phyloP scores from a whole-genome alignment of 1,284 basidiomycete genomes.

The Phellopilus nigrolimitatus region DNA sequence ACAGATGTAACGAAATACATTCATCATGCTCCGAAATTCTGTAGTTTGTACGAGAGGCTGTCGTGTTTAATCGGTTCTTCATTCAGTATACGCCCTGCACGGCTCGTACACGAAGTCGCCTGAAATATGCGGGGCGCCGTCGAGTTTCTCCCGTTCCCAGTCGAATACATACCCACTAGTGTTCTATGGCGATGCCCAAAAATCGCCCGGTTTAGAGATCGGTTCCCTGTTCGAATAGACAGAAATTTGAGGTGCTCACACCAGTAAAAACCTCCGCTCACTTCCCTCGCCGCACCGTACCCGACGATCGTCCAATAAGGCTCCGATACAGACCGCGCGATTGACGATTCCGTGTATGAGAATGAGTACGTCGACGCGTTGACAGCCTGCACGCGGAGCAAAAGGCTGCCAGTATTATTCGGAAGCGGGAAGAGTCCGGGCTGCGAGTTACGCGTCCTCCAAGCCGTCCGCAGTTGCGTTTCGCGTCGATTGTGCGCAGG shows the following conservation, averaged over 20 bases:
- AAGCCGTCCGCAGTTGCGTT: conserved; percentile 15
- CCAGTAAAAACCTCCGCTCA: conserved; percentile 24
- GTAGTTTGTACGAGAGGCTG: background rate
- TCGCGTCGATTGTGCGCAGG: conserved; percentile 19
- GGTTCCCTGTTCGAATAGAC: background rate
- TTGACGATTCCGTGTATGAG: conserved; percentile 18
- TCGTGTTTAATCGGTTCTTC: background rate
- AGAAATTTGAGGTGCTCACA: conserved; percentile 14
- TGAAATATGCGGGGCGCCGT: conserved; percentile 22
- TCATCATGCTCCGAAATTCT: too few species aligned
- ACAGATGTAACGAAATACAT: background rate
- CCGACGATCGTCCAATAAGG: conserved; percentile 19
- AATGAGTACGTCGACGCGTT: conserved; percentile 20
- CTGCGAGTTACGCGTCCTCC: conserved; percentile 14
- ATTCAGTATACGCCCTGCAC: conserved; percentile 16
- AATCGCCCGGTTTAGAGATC: background rate
- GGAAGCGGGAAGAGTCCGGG: conserved; percentile 14
- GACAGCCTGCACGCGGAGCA: conserved; percentile 18
- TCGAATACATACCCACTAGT: conserved; percentile 23
- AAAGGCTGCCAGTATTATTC: background rate
- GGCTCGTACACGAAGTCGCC: conserved; percentile 13
- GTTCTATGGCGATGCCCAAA: conserved; percentile 13
- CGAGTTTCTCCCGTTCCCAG: conserved; percentile 21
- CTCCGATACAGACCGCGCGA: too few species aligned
- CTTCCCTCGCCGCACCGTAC: conserved; percentile 23